These are phyloP conservation scores for Hypsizygus ulmarius DNA, from an alignment of 1,284 basidiomycete species.

Conservation along the genomic window DNA sequence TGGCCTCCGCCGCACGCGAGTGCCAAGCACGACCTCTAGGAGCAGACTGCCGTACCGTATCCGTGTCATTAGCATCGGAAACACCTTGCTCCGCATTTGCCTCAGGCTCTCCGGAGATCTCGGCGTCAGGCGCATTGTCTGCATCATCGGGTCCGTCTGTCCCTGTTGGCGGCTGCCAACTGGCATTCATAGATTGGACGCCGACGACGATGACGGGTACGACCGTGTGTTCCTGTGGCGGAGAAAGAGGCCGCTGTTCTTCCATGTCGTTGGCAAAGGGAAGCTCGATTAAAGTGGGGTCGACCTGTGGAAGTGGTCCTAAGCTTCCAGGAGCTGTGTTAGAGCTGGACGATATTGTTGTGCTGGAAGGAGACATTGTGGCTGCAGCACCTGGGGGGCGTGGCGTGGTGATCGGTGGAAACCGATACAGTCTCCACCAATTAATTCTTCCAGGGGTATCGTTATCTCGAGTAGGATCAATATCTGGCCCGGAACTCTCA, in stretches of 20 bases:
- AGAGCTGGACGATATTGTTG: conserved; percentile 1
- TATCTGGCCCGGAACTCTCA: neutral
- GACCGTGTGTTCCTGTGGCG: conserved; percentile 39
- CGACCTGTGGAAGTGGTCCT: neutral
- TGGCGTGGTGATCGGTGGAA: conserved; percentile 52
- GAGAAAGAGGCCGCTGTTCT: conserved; percentile 27
- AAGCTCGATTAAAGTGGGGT: conserved; percentile 18
- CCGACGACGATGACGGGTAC: conserved; percentile 81
- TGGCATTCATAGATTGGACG: conserved; percentile 64
- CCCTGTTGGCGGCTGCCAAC: conserved; percentile 29
- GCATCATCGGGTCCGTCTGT: conserved; percentile 24
- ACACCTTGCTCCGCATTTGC: conserved; percentile 3
- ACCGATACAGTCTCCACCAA: conserved; percentile 79
- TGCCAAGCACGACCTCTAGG: conserved; percentile 38
- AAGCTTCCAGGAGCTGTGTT: neutral
- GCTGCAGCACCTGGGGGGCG: conserved; percentile 13
- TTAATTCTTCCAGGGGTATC: conserved; percentile 53
- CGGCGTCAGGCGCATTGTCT: conserved; percentile 15
- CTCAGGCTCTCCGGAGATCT: conserved; percentile 6
- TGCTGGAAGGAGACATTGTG: neutral
- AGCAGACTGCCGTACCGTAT: neutral
- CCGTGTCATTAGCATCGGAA: neutral
- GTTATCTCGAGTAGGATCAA: conserved; percentile 9
- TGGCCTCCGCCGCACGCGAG: conserved; percentile 51
- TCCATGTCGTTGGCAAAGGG: conserved; percentile 10